Percentiles rank a stretch among this genome's conserved stretches.
Conservation (phyloP, 192 early-diverging fungal species). For the Rhizophagus prolifer region DNA sequence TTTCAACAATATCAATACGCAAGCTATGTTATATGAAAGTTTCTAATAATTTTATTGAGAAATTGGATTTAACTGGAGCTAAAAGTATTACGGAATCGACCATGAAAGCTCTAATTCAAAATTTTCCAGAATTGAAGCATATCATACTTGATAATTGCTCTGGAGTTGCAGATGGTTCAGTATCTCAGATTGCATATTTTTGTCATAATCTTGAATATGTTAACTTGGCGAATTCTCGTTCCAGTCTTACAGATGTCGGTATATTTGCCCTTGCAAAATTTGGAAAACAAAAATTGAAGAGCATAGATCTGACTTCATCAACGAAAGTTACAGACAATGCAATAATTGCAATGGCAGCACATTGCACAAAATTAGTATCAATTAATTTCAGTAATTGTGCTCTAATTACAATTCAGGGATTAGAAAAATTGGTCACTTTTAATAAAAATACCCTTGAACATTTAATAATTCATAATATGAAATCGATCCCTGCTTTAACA, state of each 20-base stretch:
- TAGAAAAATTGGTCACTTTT: background rate
- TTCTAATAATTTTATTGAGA: background rate
- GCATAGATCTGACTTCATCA: background rate
- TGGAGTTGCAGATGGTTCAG: background rate
- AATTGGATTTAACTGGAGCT: background rate
- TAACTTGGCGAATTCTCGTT: conserved; percentile 1
- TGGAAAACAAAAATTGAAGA: background rate
- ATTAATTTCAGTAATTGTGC: conserved; percentile 6
- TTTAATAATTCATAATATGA: conserved; percentile 12
- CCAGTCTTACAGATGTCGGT: background rate
- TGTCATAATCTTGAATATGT: background rate
- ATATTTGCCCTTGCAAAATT: conserved; percentile 3
- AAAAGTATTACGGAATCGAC: conserved; percentile 1
- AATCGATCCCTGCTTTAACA: background rate
- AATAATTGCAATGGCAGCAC: background rate
- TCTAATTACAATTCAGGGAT: background rate
- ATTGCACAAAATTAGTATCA: conserved; percentile 8
- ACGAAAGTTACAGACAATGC: background rate
- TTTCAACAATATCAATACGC: conserved; percentile 8
- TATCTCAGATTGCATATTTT: conserved; percentile 13
- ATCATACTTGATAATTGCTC: conserved; percentile 9
- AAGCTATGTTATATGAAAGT: background rate
- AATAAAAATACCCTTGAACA: conserved; percentile 3
- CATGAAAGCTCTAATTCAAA: conserved; percentile 1
- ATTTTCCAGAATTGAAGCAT: background rate